phyloP scores from a whole-genome alignment of 768 basidiomycete genomes.

The Pleurotus cornucopiae region DNA sequence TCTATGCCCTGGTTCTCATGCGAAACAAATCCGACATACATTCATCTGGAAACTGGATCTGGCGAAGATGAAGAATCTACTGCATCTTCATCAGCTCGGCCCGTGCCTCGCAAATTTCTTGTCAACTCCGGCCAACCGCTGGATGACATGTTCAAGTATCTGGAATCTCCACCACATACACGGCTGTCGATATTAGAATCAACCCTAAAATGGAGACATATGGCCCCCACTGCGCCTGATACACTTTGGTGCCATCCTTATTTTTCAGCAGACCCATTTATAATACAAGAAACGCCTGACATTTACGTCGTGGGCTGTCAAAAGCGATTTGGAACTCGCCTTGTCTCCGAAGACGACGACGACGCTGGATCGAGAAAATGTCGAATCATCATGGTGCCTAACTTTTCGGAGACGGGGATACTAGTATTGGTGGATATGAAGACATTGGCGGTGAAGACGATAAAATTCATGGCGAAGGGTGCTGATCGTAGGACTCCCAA shows the following conservation, averaged over 20 bases:
- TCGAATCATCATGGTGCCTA: slow-evolving; percentile 78
- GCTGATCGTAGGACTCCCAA: slow-evolving; percentile 28
- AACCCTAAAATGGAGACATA: slow-evolving; percentile 89
- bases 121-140: slow-evolving; percentile 91
- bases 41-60: slow-evolving; percentile 53
- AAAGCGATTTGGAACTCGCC: slow-evolving; percentile 70
- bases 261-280: slow-evolving; percentile 82
- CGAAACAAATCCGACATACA: slow-evolving; percentile 89
- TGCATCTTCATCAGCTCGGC: slow-evolving; percentile 12
- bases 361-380: slow-evolving; percentile 33
- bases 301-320: slow-evolving; percentile 94
- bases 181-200: slow-evolving; percentile 69
- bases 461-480: slow-evolving; percentile 52
- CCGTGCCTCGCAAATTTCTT: slow-evolving; percentile 55
- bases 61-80: slow-evolving; percentile 16
- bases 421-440: slow-evolving; percentile 78
- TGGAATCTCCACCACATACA: slow-evolving; percentile 67
- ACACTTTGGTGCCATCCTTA: slow-evolving; percentile 99
- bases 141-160: slow-evolving; percentile 94
- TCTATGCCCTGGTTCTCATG: slow-evolving; percentile 61
- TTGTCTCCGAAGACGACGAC: slow-evolving; percentile 37
- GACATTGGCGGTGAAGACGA: slow-evolving; percentile 64
- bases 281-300: slow-evolving; percentile 81
- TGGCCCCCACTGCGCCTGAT: slow-evolving; percentile 98
- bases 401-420: slow-evolving; percentile 72